phyloP scores from a whole-genome alignment of 108 stramenopile species.

The Skeletonema costatum region DNA sequence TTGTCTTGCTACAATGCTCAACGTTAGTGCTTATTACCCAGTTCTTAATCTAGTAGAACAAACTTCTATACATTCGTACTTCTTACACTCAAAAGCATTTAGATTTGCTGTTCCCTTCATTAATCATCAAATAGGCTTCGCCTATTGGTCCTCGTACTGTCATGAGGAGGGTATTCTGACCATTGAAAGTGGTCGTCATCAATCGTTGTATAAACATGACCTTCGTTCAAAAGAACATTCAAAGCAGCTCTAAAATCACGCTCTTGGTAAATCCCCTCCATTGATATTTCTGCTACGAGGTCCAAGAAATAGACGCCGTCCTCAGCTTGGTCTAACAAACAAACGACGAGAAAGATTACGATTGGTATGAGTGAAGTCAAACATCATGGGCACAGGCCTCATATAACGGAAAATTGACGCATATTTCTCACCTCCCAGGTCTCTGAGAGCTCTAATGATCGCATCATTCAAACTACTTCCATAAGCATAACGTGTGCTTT shows the following conservation, averaged over 20 bases:
- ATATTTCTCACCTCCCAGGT: conserved; percentile 12
- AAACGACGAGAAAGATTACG: not conserved
- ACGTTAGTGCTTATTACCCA: too few relatives aligned
- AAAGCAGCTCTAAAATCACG: conserved; percentile 58
- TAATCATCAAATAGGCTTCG: too few relatives aligned
- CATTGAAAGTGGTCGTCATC: conserved; percentile 63
- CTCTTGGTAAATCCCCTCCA: not conserved
- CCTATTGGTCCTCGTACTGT: not conserved
- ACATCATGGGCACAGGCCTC: too few relatives aligned
- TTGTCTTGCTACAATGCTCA: too few relatives aligned
- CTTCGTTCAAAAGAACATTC: conserved; percentile 64
- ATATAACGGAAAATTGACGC: not conserved
- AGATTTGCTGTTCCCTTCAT: too few relatives aligned
- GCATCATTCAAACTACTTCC: conserved; percentile 30
- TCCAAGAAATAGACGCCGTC: not conserved
- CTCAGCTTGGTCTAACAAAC: not conserved
- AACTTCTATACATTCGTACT: too few relatives aligned
- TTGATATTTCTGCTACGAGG: not conserved
- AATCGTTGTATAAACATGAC: conserved; percentile 82
- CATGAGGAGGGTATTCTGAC: not conserved
- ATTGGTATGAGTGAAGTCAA: not conserved
- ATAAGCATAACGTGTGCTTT: not conserved
- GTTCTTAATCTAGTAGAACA: too few relatives aligned
- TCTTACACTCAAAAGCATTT: too few relatives aligned
- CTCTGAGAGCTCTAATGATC: conserved; percentile 19